Evolutionary conservation across 352 stramenopile genomes (phyloP).

Genomic region (Thraustochytrium striatum): DNA sequence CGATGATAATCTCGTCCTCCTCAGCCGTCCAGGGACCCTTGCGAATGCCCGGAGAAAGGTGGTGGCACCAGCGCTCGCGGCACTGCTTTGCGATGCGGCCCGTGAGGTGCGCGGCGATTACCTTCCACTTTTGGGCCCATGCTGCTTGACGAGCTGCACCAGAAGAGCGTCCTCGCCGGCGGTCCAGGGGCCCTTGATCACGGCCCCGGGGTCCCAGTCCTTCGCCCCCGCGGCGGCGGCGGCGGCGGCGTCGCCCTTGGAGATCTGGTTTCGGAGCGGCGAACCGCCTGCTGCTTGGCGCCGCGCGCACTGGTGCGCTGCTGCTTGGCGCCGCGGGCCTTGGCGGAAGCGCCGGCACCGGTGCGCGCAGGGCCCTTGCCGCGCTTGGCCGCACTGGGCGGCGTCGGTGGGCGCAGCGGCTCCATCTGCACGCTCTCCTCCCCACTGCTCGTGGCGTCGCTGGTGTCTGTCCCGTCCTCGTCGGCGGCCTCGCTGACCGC

Average conservation of each 20-base stretch:
- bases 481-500: background rate
- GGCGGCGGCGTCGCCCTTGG: background rate
- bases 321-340: no score
- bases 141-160: constrained; percentile 65
- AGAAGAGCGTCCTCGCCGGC: constrained; percentile 80
- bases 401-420: background rate
- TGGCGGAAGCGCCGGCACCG: no score
- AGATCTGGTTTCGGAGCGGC: no score
- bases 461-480: background rate
- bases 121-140: constrained; percentile 75
- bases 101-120: constrained; percentile 62
- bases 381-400: background rate
- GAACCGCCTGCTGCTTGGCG: no score
- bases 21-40: constrained; percentile 83
- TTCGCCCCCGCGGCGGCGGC: background rate
- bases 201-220: background rate
- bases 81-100: constrained; percentile 87
- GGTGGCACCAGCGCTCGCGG: constrained; percentile 92
- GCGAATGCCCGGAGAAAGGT: constrained; percentile 86
- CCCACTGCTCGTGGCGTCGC: background rate
- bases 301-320: no score
- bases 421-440: background rate
- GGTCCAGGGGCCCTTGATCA: constrained; percentile 74
- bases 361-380: no score
- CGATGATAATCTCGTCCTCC: constrained; percentile 83